A percentile compares a stretch with the other conserved stretches of the same genome.
Conservation (phyloP, 495 filamentous ascomycete genomes). For the Podospora didyma region DNA sequence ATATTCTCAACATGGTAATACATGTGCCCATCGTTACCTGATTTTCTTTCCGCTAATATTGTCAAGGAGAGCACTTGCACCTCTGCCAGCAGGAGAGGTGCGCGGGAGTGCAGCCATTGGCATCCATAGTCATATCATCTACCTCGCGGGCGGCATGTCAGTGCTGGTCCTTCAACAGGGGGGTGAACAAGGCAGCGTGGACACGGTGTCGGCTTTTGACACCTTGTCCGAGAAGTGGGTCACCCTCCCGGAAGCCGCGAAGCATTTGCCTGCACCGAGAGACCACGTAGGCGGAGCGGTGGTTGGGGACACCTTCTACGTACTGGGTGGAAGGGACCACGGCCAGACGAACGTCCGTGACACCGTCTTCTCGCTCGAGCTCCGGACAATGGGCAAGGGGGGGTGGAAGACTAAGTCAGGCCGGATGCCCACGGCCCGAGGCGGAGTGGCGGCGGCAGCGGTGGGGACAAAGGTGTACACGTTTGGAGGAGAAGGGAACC, state of each 20-base stretch:
- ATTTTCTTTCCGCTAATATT: background rate
- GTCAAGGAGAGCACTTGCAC: slow-evolving; percentile 11
- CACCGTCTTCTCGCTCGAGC: slow-evolving; percentile 27
- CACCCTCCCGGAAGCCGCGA: background rate
- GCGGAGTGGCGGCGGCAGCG: slow-evolving; percentile 24
- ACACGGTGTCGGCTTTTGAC: slow-evolving; percentile 31
- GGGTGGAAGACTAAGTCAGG: slow-evolving; percentile 19
- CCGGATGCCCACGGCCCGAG: slow-evolving; percentile 24
- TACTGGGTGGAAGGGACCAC: slow-evolving; percentile 34
- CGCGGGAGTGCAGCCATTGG: slow-evolving; percentile 22
- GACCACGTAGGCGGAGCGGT: slow-evolving; percentile 34
- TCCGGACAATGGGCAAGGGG: slow-evolving; percentile 4
- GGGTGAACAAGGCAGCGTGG: slow-evolving; percentile 11
- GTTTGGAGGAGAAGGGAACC: slow-evolving; percentile 40
- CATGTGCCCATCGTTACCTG: too few species aligned
- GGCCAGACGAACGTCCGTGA: slow-evolving; percentile 20
- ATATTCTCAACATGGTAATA: background rate
- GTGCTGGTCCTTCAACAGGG: slow-evolving; percentile 3
- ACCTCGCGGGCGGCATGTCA: slow-evolving; percentile 24
- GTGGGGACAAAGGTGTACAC: slow-evolving; percentile 28
- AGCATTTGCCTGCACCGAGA: slow-evolving; percentile 27
- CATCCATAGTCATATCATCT: slow-evolving; percentile 17
- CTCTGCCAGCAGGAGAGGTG: slow-evolving; percentile 19
- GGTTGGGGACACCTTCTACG: slow-evolving; percentile 29
- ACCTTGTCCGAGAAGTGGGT: slow-evolving; percentile 25